Percentiles rank a stretch among this genome's conserved stretches.
Evolutionary conservation across 176 grass and related monocot genomes (phyloP).

Genomic region (Chrysopogon serrulatus): DNA sequence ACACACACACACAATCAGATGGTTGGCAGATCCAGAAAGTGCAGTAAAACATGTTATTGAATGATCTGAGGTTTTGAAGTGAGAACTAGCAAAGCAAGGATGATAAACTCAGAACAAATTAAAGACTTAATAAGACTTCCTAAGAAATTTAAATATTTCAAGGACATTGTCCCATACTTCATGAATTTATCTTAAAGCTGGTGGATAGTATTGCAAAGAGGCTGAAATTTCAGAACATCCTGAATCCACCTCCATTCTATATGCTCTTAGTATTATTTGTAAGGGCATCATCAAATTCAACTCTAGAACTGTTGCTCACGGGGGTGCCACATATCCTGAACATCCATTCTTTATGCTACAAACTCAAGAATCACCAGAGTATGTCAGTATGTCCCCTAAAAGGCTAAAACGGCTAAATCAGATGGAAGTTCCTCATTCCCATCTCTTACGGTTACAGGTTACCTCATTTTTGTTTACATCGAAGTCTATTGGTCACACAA

Average conservation of each 20-base stretch:
- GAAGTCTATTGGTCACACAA: not conserved
- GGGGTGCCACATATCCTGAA: not conserved
- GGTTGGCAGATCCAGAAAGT: not conserved
- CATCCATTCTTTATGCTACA: not conserved
- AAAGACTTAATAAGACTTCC: not conserved
- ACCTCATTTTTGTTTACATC: not conserved
- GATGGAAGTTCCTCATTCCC: not conserved
- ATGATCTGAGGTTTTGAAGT: not conserved
- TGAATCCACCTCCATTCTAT: not conserved
- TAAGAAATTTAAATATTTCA: not conserved
- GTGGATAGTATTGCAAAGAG: not conserved
- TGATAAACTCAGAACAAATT: not conserved
- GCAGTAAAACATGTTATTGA: not conserved
- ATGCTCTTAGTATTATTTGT: not conserved
- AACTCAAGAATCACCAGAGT: not conserved
- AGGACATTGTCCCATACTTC: not conserved
- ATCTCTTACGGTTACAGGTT: not conserved
- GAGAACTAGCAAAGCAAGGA: not conserved
- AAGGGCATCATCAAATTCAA: slow-evolving; percentile 5
- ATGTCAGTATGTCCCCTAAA: not conserved
- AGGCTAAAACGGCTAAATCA: not conserved
- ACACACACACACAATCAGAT: not conserved
- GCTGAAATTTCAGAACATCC: not conserved
- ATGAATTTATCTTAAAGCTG: not conserved
- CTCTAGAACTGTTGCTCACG: not conserved